These are phyloP conservation scores for Areca catechu DNA, from an alignment of 176 grass and related monocot species.

Conservation along the genomic window DNA sequence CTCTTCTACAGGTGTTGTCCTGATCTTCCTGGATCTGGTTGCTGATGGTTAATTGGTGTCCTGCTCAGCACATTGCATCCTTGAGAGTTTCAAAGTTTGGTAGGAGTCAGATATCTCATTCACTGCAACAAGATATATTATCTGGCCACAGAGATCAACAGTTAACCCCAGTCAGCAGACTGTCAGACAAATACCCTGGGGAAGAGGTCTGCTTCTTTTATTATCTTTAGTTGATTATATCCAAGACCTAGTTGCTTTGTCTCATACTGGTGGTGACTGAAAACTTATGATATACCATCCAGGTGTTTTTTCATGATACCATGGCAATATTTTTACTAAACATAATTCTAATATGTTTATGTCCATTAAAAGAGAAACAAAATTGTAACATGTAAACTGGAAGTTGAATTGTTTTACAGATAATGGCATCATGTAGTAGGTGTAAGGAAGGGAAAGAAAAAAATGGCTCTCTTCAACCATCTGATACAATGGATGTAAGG, in stretches of 20 bases:
- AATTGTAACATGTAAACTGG: no score
- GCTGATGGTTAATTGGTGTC: conserved; percentile 21
- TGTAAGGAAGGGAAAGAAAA: conserved; percentile 31
- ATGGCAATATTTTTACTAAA: conserved; percentile 4
- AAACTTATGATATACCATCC: conserved; percentile 1
- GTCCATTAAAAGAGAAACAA: neutral
- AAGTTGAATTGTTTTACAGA: conserved; percentile 15
- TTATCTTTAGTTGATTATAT: conserved; percentile 10
- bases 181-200: conserved; percentile 48
- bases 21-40: conserved; percentile 7
- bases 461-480: conserved; percentile 25
- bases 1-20: neutral
- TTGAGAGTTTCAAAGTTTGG: conserved; percentile 79
- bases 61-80: conserved; percentile 77
- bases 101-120: conserved; percentile 47
- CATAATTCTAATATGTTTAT: neutral
- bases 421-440: conserved; percentile 2
- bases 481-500: conserved; percentile 34
- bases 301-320: conserved; percentile 23
- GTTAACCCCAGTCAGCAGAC: conserved; percentile 32
- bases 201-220: conserved; percentile 48
- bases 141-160: conserved; percentile 32
- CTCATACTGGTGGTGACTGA: neutral
- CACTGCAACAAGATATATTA: conserved; percentile 36
- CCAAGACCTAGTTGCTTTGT: neutral